A percentile compares a stretch with the other conserved stretches of the same genome.
phyloP scores from a whole-genome alignment of 306 rosid species.

The Trifolium pratense region DNA sequence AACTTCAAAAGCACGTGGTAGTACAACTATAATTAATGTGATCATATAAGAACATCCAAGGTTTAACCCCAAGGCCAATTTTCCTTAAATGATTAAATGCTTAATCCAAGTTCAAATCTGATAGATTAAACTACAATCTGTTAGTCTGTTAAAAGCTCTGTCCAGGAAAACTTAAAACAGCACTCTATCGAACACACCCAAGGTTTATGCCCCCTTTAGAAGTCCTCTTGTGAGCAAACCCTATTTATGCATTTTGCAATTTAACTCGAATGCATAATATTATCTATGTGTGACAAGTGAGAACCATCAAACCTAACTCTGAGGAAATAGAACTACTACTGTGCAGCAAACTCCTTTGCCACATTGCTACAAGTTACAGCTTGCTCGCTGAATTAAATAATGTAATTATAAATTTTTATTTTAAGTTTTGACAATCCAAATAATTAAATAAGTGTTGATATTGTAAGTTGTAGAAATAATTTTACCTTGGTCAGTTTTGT shows the following conservation, averaged over 20 bases:
- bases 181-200: neutral
- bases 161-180: neutral
- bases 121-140: neutral
- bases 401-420: neutral
- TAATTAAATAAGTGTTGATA: neutral
- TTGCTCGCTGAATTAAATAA: neutral
- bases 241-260: neutral
- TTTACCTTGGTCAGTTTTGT: neutral
- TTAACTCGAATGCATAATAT: neutral
- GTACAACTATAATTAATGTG: neutral
- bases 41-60: neutral
- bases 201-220: conserved; percentile 10
- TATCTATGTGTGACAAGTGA: neutral
- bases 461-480: neutral
- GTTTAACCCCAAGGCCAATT: neutral
- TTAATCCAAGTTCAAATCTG: conserved; percentile 11
- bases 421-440: conserved; percentile 11
- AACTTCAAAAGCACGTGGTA: conserved; percentile 6
- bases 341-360: conserved; percentile 11
- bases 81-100: conserved; percentile 11
- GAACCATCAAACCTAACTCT: neutral
- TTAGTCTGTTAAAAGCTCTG: neutral
- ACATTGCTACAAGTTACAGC: conserved; percentile 27
- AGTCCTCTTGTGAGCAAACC: neutral
- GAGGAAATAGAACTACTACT: neutral